Evolutionary conservation across 148 eudicot species (phyloP), one percentile per base, ranked within the genome.

Genomic region (Amaranthus hypochondriacus): DNA sequence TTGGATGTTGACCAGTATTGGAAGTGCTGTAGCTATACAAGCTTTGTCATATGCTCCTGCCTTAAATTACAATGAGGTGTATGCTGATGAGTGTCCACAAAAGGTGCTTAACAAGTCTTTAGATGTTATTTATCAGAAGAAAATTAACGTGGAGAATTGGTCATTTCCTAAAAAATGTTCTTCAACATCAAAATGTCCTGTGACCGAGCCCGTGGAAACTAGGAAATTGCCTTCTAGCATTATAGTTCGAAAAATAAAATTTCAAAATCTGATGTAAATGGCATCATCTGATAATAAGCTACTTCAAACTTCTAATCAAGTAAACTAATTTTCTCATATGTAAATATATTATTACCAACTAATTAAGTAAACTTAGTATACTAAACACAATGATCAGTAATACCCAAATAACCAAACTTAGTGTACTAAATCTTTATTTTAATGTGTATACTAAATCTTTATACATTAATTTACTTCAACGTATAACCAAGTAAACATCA

Each of bases 21-120:
- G 39, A 28, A 2, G 39, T 47, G 92, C 87, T 63, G 92, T 88
- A 83, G 96, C 89, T 70, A 90, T 90, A 82, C 89, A 88, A 84
- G 84, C 87, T 66, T 78, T 90, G 74, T 62, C 81, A 58, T 70
- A 70, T 67, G 86, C 81, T 47, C 70, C 80, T 62, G 78, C 85
- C 49, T 73, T 66, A 39, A 70, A 62, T 14, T 49, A n/a, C 58
- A 74, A 64, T 66, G 60, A 65, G 61, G 68, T 59, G 54, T 72
- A 44, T 77, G 70, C 76, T 72, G 68, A 65, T 75, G 78, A 80
- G 77, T 68, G 68, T 72, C 58, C 76, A 61, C 57, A 70, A 14
- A 78, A 70, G 47, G 61, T 60, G 53, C 60, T 21, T 65, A 71
- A 66, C 46, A 53, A 51, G 72, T 77, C 86, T 55, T 62, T 74